phyloP scores from a whole-genome alignment of 2,329 filamentous ascomycete genomes.

The Lomentospora prolificans region DNA sequence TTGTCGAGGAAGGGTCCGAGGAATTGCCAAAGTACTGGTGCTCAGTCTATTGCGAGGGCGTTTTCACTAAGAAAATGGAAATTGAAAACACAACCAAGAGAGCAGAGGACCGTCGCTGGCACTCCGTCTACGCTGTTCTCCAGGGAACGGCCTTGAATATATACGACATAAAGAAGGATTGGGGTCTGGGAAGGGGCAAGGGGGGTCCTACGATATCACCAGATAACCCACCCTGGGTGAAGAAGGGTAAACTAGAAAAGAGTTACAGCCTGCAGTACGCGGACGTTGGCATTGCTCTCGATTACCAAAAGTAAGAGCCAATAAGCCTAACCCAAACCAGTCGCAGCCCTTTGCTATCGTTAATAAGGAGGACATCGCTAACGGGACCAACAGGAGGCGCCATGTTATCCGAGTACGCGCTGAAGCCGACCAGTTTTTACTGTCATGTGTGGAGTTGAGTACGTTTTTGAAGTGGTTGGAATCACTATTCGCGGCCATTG shows the following conservation, averaged over 20 bases:
- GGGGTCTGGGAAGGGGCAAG: conserved; percentile 39
- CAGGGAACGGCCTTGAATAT: conserved; percentile 60
- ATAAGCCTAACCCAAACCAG: not conserved
- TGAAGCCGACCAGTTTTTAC: conserved; percentile 64
- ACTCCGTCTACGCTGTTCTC: conserved; percentile 51
- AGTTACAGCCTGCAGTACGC: conserved; percentile 67
- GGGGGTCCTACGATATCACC: conserved; percentile 37
- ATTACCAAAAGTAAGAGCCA: conserved; percentile 54
- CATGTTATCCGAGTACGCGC: conserved; percentile 63
- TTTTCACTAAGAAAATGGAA: conserved; percentile 57
- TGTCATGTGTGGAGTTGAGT: conserved; percentile 55
- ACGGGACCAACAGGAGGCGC: conserved; percentile 31
- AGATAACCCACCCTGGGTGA: conserved; percentile 41
- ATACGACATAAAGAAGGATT: conserved; percentile 51
- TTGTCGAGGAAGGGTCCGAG: conserved; percentile 27
- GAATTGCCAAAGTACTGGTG: conserved; percentile 46
- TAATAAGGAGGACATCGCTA: conserved; percentile 3
- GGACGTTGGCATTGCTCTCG: conserved; percentile 63
- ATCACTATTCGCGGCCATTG: conserved; percentile 60
- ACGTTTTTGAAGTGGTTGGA: conserved; percentile 62
- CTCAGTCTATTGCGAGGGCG: conserved; percentile 42
- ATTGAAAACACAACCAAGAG: conserved; percentile 54
- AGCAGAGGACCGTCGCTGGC: conserved; percentile 54
- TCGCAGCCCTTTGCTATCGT: too few relatives aligned
- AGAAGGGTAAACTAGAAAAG: conserved; percentile 46